Evolutionary conservation across 202 grass and related monocot genomes (phyloP).

Genomic region (Schoenoplectus tabernaemontani): DNA sequence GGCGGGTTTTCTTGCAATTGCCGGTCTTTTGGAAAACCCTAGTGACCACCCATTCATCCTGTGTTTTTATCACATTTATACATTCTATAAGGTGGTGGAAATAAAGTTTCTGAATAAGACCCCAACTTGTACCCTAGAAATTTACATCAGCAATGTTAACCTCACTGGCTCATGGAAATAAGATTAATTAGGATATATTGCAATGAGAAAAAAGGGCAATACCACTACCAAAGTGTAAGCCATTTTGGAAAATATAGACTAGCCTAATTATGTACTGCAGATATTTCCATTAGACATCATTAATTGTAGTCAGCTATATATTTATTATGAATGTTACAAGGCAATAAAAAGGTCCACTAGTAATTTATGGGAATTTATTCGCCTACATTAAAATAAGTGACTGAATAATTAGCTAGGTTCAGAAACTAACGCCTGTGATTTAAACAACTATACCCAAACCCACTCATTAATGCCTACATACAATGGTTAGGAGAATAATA

Average conservation of each 20-base stretch:
- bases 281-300: neutral
- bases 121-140: neutral
- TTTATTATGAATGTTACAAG: neutral
- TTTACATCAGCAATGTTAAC: neutral
- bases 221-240: neutral
- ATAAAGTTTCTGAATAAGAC: too few species aligned
- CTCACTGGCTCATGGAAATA: neutral
- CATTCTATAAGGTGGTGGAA: neutral
- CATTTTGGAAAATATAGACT: neutral
- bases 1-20: constrained; percentile 45
- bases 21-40: constrained; percentile 69
- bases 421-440: neutral
- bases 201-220: neutral
- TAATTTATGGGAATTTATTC: neutral
- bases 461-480: neutral
- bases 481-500: neutral
- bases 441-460: neutral
- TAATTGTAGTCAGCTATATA: neutral
- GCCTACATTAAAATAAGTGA: neutral
- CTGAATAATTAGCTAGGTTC: constrained; percentile 10
- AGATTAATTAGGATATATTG: neutral
- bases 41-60: constrained; percentile 96
- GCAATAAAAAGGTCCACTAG: neutral
- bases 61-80: neutral
- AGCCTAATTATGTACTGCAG: neutral